Base-by-base conservation (phyloP, 306 rosid species). In the Prinsepia uniflora region DNA sequence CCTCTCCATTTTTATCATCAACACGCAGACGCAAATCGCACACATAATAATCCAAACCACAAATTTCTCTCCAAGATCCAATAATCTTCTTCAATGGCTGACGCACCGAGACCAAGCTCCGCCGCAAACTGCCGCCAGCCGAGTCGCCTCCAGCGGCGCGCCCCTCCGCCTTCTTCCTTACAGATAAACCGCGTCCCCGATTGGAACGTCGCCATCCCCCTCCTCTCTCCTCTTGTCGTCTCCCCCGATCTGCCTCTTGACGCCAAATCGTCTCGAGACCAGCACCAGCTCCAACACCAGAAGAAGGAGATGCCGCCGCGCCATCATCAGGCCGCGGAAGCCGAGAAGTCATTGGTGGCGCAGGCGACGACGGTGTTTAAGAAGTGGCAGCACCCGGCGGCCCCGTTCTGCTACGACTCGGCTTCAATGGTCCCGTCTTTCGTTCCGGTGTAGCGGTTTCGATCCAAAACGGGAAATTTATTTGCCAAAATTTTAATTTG, bases 311-410 rank as follows among this genome's bases (percentile, higher is more conserved):
- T 54, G 34, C 74, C 12, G 42, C 52, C 52, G 13, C 81, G 77
- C 17, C 65, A 70, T 20, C 65, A 68, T 12, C 79, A 71, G 24
- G 57, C 14, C 10, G 47, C 74, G 20, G 88, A 78, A 42, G 24
- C 85, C 14, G 94, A 87, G 65, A 86, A 81, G 59, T 58, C 76
- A 71, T 69, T 68, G 10, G 62, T 30, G 47, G 49, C 72, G 75
- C 69, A 68, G 10, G 62, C 45, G 47, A 44, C 72, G 75, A 70
- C 65, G 36, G 79, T 72, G 15, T 87, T 89, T 63, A 84, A 86
- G 74, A 94, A 71, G 68, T 91, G 99, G 99, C 96, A 91, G 83
- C 99, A 91, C 71, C 99, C 97, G 74, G 99, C 99, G 10, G 95
- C 96, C 8, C 97, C 99, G n/a, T 91, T 91, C 72, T 83, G 79